Conservation (phyloP, 257 asterid species). For the Nicotiana benthamiana region DNA sequence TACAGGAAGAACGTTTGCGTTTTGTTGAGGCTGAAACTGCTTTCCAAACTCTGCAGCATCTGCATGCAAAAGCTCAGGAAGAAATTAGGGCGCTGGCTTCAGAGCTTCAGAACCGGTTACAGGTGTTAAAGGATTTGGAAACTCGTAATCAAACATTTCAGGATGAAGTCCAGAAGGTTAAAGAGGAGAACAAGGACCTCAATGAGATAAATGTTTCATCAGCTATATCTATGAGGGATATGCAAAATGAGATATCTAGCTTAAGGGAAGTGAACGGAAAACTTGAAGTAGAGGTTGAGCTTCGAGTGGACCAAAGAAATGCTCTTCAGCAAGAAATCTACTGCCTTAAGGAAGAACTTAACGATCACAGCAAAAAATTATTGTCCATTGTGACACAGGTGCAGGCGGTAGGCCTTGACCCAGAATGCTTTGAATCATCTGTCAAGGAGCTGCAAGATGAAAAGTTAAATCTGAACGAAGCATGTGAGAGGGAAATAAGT, state of each 20-base stretch:
- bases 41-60: constrained; percentile 85
- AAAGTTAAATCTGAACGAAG: constrained; percentile 45
- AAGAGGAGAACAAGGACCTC: constrained; percentile 67
- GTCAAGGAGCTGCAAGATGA: constrained; percentile 60
- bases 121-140: constrained; percentile 42
- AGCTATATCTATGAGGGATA: constrained; percentile 45
- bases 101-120: constrained; percentile 71
- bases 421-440: constrained; percentile 49
- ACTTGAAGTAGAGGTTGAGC: constrained; percentile 84
- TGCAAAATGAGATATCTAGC: constrained; percentile 63
- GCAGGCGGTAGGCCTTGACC: constrained; percentile 49
- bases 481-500: constrained; percentile 42
- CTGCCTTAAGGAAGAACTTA: constrained; percentile 81
- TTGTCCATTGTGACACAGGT: constrained; percentile 54
- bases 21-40: constrained; percentile 97
- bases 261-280: constrained; percentile 55
- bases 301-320: constrained; percentile 75
- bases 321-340: constrained; percentile 95
- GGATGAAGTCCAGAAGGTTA: constrained; percentile 55
- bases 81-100: constrained; percentile 61
- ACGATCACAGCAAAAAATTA: constrained; percentile 52
- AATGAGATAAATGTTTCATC: constrained; percentile 53
- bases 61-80: constrained; percentile 85
- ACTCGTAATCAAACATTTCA: constrained; percentile 52
- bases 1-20: constrained; percentile 84